phyloP scores from a whole-genome alignment of 169 alveolate genomes.

The Eimeria acervulina region DNA sequence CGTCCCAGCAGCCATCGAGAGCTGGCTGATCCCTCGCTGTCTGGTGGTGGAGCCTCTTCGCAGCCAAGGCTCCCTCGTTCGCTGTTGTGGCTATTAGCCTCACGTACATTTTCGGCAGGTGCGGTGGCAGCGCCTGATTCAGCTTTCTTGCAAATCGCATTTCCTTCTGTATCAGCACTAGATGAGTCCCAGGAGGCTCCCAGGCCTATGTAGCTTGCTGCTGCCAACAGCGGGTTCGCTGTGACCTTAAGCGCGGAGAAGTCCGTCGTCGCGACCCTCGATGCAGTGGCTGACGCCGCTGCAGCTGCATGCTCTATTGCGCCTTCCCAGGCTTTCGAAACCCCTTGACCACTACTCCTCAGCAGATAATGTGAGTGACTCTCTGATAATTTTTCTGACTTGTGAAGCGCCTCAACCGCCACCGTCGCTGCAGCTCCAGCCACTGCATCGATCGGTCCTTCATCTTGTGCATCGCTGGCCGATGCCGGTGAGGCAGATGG shows the following conservation, averaged over 20 bases:
- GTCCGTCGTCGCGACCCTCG: constrained; percentile 50
- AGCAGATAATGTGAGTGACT: not conserved
- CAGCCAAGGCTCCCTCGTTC: not conserved
- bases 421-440: constrained; percentile 22
- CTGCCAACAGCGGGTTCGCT: constrained; percentile 29
- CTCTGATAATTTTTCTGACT: not conserved
- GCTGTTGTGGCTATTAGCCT: not conserved
- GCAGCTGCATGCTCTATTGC: constrained; percentile 46
- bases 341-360: constrained; percentile 17
- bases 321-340: constrained; percentile 20
- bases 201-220: constrained; percentile 32
- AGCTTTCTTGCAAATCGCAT: not conserved
- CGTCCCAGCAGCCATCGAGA: constrained; percentile 1
- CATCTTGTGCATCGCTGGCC: not conserved
- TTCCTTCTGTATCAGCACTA: not conserved
- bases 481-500: not conserved
- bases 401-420: not conserved
- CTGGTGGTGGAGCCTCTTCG: not conserved
- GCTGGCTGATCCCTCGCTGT: not conserved
- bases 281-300: constrained; percentile 57
- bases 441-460: not conserved
- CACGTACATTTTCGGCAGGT: not conserved
- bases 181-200: not conserved
- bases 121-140: not conserved
- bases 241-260: constrained; percentile 1